Evolutionary conservation across 345 rosid species (phyloP).

Genomic region (Excoecaria cochinchinensis): DNA sequence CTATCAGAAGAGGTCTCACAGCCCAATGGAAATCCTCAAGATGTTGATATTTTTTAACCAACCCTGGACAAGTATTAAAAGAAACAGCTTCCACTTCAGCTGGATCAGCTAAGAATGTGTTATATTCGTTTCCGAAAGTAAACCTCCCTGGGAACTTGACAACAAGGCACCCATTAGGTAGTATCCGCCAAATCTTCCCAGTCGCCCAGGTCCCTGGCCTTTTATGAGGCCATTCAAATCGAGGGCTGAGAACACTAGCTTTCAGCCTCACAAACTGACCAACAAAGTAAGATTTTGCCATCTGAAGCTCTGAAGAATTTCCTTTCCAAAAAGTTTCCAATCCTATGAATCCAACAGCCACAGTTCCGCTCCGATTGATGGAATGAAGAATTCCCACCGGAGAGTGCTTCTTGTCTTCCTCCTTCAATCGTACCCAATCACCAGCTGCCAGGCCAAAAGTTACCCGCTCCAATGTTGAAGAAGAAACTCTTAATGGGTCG

Average conservation of each 20-base stretch:
- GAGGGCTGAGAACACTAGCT: slow-evolving; percentile 63
- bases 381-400: slow-evolving; percentile 86
- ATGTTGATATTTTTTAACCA: slow-evolving; percentile 72
- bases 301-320: slow-evolving; percentile 64
- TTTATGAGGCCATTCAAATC: slow-evolving; percentile 80
- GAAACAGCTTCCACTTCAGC: slow-evolving; percentile 76
- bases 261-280: slow-evolving; percentile 82
- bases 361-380: slow-evolving; percentile 59
- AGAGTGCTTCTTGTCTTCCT: slow-evolving; percentile 65
- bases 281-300: slow-evolving; percentile 68
- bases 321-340: slow-evolving; percentile 79
- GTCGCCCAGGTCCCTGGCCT: slow-evolving; percentile 67
- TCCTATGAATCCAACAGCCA: slow-evolving; percentile 76
- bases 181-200: slow-evolving; percentile 63
- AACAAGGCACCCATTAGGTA: slow-evolving; percentile 82
- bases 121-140: slow-evolving; percentile 48
- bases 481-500: slow-evolving; percentile 74
- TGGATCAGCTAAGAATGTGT: slow-evolving; percentile 75
- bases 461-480: slow-evolving; percentile 68
- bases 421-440: slow-evolving; percentile 86
- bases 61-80: slow-evolving; percentile 58
- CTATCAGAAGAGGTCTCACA: slow-evolving; percentile 76
- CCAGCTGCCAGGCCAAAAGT: slow-evolving; percentile 77
- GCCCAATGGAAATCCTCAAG: slow-evolving; percentile 95
- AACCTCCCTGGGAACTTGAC: slow-evolving; percentile 76